Evolutionary conservation across 192 early-diverging fungal genomes (phyloP).

Genomic region (Umbelopsis sp.): DNA sequence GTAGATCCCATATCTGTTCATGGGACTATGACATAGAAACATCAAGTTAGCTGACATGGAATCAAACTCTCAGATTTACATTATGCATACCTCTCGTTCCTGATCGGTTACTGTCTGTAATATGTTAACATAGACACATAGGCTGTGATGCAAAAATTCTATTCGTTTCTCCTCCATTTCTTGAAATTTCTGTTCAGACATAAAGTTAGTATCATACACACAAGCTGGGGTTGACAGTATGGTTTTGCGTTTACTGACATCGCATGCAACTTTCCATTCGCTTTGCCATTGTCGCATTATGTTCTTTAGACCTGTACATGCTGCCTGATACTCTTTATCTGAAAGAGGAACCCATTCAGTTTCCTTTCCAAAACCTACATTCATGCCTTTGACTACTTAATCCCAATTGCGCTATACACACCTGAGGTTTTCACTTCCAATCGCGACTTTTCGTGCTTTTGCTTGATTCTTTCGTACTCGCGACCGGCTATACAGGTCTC

Average conservation of each 20-base stretch:
- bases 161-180: conserved; percentile 74
- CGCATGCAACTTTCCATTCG: conserved; percentile 55
- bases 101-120: conserved; percentile 64
- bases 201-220: not conserved
- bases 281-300: conserved; percentile 52
- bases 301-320: conserved; percentile 45
- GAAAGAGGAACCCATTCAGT: not conserved
- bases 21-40: conserved; percentile 48
- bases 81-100: conserved; percentile 64
- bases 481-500: not conserved
- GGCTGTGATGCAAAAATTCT: conserved; percentile 62
- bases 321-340: conserved; percentile 59
- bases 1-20: conserved; percentile 66
- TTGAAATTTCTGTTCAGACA: conserved; percentile 52
- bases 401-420: not conserved
- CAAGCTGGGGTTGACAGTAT: too few relatives aligned
- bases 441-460: conserved; percentile 26
- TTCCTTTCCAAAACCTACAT: too few relatives aligned
- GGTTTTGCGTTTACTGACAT: conserved; percentile 40
- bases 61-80: not conserved
- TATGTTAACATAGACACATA: conserved; percentile 77
- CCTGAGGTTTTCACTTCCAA: conserved; percentile 28
- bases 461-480: conserved; percentile 26
- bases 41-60: not conserved
- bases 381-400: too few relatives aligned